Evolutionary conservation across 2,329 filamentous ascomycete genomes (phyloP), one percentile per base, ranked within the genome.

Genomic region (Aspergillus bombycis): DNA sequence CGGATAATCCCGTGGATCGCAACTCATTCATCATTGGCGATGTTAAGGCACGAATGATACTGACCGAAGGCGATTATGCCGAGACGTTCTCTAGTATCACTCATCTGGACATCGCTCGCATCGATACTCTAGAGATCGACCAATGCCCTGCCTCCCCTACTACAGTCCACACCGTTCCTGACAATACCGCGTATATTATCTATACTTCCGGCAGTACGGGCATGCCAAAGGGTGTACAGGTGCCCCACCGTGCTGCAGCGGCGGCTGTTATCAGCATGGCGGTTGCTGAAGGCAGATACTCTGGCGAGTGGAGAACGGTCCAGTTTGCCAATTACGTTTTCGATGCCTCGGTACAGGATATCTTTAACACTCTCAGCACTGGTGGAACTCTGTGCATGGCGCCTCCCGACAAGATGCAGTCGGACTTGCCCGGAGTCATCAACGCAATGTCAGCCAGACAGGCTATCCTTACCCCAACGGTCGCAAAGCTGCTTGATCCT

Each of bases 401-500:
- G 32, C 32, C 32, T 34, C 32, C 32, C 1, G 32, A 34, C 32
- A 34, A 34, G 32, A 34, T 34, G 32, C 32, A 34, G 32, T 34
- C 32, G 32, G 32, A 34, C 10, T 34, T 34, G 32, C 32, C 32
- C 6, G 32, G 32, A 11, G 55, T 57, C 23, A 57, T 57, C 34
- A 26, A 34, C 12, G 55, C 38, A 19, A 34, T 34, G 32, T 34
- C 32, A 34, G 32, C 32, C 10, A 34, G n/a, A 5, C 55, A 46
- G 11, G 43, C 45, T 45, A 50, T 52, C n/a, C 28, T 59, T 8
- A 59, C 57, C 26, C 57, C 57, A 21, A 59, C 57, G 19, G 57
- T 59, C 30, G 57, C 57, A 36, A 32, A 34, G 43, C 57, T 59
- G 11, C 57, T 59, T 19, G 30, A 59, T 36, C 57, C 57, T 34